Percentiles rank a stretch among this genome's conserved stretches.
Conservation (phyloP, 768 basidiomycete species). For the Imleria badia region DNA sequence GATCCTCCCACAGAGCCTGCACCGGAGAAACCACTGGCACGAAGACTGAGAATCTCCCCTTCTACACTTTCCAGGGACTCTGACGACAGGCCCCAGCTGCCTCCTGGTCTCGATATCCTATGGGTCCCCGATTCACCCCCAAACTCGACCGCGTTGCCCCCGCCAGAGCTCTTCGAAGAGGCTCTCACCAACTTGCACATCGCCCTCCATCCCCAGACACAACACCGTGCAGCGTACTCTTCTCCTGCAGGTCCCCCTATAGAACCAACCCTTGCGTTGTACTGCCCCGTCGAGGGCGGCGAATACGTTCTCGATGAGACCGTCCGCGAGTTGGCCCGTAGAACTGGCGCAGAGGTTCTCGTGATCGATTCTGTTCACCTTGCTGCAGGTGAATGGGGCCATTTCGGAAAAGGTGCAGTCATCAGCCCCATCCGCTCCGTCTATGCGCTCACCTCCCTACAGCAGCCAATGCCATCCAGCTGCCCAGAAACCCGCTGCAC, state of each 20-base stretch:
- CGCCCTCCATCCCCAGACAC: conserved; percentile 78
- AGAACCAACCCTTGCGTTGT: conserved; percentile 83
- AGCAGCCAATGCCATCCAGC: conserved; percentile 70
- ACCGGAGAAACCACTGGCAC: conserved; percentile 28
- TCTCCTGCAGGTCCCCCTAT: conserved; percentile 51
- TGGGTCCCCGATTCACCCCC: conserved; percentile 51
- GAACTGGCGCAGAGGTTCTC: conserved; percentile 76
- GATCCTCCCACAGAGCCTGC: conserved; percentile 19
- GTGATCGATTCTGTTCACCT: conserved; percentile 82
- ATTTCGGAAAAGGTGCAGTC: conserved; percentile 71
- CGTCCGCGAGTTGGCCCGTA: conserved; percentile 71
- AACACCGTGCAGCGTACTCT: conserved; percentile 66
- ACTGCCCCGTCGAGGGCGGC: conserved; percentile 81
- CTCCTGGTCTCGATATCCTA: conserved; percentile 58
- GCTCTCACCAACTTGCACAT: conserved; percentile 74
- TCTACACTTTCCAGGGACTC: conserved; percentile 15
- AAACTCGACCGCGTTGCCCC: conserved; percentile 48
- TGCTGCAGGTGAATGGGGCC: conserved; percentile 85
- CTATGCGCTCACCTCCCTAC: conserved; percentile 8
- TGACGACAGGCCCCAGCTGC: conserved; percentile 45
- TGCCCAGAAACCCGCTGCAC: conserved; percentile 78
- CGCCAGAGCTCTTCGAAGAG: conserved; percentile 73
- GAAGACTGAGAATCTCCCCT: conserved; percentile 14
- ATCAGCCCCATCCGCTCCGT: background rate
- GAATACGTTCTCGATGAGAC: conserved; percentile 80